A percentile compares a stretch with the other conserved stretches of the same genome.
These are phyloP conservation scores for Penicillium sp. DNA, from an alignment of 2,329 filamentous ascomycete genomes.

Conservation along the genomic window DNA sequence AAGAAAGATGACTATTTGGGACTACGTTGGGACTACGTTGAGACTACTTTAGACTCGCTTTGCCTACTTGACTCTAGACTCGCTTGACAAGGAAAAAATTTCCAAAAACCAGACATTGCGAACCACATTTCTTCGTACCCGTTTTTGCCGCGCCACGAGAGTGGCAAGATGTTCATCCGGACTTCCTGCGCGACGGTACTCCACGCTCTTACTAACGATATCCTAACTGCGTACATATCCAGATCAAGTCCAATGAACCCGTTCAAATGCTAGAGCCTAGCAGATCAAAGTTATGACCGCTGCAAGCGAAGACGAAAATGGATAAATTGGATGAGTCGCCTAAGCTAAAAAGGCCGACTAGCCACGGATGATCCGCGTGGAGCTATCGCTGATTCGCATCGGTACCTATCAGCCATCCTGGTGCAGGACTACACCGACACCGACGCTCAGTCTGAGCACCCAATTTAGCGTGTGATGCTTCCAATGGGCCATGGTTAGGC, in stretches of 20 bases:
- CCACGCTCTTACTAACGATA: background rate
- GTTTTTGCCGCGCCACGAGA: slow-evolving; percentile 4
- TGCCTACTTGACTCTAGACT: background rate
- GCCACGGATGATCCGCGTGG: slow-evolving; percentile 16
- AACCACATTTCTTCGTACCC: background rate
- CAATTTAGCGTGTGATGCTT: background rate
- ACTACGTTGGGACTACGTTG: too few species aligned
- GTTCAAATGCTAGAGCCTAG: background rate
- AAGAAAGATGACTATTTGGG: too few species aligned
- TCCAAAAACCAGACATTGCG: background rate
- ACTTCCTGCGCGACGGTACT: slow-evolving; percentile 6
- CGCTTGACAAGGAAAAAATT: background rate
- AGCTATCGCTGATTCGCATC: slow-evolving; percentile 14
- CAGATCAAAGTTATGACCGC: slow-evolving; percentile 3
- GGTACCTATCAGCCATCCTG: background rate
- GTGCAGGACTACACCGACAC: background rate
- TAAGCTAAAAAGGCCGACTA: slow-evolving; percentile 12
- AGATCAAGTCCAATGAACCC: too few species aligned
- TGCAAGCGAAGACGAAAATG: slow-evolving; percentile 7
- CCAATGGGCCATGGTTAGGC: slow-evolving; percentile 2
- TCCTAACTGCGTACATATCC: too few species aligned
- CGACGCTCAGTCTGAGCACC: background rate
- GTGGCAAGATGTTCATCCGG: slow-evolving; percentile 11
- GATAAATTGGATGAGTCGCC: slow-evolving; percentile 21
- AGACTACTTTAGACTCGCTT: background rate